phyloP scores from a whole-genome alignment of 2,329 filamentous ascomycete genomes.

The Aspergillus ustus region DNA sequence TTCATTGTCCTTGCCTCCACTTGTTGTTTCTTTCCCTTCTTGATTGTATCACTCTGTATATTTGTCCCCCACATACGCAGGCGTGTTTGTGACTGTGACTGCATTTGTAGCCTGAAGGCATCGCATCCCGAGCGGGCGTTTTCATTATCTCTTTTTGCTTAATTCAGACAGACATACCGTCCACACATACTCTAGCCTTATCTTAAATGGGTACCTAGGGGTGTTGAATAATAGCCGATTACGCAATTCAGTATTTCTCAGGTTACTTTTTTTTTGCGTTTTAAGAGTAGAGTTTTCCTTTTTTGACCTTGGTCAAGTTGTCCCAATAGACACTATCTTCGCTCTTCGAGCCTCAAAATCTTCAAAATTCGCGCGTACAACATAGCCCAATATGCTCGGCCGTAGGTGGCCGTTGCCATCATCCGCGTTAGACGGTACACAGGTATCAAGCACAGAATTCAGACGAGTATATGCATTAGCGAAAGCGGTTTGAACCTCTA shows the following conservation, averaged over 20 bases:
- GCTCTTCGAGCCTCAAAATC: constrained; percentile 15
- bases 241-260: neutral
- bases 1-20: neutral
- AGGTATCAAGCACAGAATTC: constrained; percentile 26
- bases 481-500: constrained; percentile 55
- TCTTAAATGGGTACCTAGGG: neutral
- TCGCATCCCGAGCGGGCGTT: constrained; percentile 23
- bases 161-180: neutral
- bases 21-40: constrained; percentile 1
- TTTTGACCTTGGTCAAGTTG: neutral
- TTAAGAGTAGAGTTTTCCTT: neutral
- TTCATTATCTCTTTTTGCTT: neutral
- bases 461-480: constrained; percentile 33
- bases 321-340: neutral
- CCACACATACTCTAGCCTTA: neutral
- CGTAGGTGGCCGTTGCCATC: neutral
- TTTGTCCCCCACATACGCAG: constrained; percentile 10
- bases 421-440: constrained; percentile 24
- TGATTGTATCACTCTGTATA: constrained; percentile 7
- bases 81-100: constrained; percentile 10
- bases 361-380: constrained; percentile 38
- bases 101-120: constrained; percentile 8
- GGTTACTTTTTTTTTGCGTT: neutral
- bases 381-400: constrained; percentile 31
- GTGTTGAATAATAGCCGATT: neutral